Percentiles rank a stretch among this genome's conserved stretches.
phyloP scores from a whole-genome alignment of 169 alveolate species.

The Babesia ovata region DNA sequence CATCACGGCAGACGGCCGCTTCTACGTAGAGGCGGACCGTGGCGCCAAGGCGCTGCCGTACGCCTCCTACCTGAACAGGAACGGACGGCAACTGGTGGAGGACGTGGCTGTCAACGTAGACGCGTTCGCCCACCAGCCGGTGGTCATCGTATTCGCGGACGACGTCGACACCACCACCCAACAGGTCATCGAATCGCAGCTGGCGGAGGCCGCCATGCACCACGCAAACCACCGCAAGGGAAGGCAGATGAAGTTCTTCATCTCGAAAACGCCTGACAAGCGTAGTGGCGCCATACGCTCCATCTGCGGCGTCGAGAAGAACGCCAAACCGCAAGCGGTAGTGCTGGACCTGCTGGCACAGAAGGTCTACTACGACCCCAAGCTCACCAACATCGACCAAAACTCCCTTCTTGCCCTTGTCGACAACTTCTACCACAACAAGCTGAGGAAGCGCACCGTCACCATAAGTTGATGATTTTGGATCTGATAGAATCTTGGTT shows the following conservation, averaged over 20 bases:
- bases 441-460: not conserved
- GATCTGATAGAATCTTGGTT: too few species aligned
- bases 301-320: conserved; percentile 32
- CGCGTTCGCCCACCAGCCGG: conserved; percentile 64
- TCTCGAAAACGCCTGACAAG: conserved; percentile 35
- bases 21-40: conserved; percentile 60
- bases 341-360: conserved; percentile 53
- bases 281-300: conserved; percentile 42
- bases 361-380: conserved; percentile 46
- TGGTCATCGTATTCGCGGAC: conserved; percentile 60
- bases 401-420: conserved; percentile 37
- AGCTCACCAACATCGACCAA: conserved; percentile 22
- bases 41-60: conserved; percentile 51
- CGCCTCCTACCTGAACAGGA: conserved; percentile 19
- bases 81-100: conserved; percentile 34
- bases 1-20: conserved; percentile 50
- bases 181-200: conserved; percentile 24
- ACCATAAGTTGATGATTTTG: not conserved
- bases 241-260: conserved; percentile 46
- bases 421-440: conserved; percentile 38
- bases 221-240: conserved; percentile 57
- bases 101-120: conserved; percentile 54
- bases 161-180: conserved; percentile 27
- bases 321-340: conserved; percentile 20
- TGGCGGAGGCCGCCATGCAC: conserved; percentile 36